Conservation (phyloP, 257 asterid genomes). For the Phtheirospermum japonicum region DNA sequence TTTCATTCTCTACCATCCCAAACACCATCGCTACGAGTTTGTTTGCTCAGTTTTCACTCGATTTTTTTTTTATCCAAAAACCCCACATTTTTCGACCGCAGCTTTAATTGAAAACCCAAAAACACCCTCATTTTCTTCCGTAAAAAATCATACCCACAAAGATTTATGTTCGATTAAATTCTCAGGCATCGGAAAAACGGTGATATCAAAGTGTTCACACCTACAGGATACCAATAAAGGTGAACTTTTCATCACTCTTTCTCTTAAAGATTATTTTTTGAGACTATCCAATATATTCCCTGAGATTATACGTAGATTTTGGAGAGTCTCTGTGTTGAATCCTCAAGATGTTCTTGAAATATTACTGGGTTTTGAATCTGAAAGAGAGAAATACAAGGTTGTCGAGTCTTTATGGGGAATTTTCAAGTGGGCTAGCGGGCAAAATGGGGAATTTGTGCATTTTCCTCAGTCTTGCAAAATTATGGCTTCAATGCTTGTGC, state of each 20-base stretch:
- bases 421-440: conserved; percentile 56
- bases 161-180: conserved; percentile 35
- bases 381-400: conserved; percentile 35
- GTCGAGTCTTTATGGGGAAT: conserved; percentile 73
- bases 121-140: conserved; percentile 16
- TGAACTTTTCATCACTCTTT: conserved; percentile 32
- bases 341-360: conserved; percentile 72
- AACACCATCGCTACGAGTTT: conserved; percentile 16
- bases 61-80: not conserved
- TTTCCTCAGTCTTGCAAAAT: conserved; percentile 56
- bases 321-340: conserved; percentile 58
- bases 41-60: conserved; percentile 29
- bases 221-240: conserved; percentile 33
- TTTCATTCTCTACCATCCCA: conserved; percentile 16
- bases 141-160: conserved; percentile 25
- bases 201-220: conserved; percentile 35
- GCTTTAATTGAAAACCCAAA: conserved; percentile 20
- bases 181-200: conserved; percentile 42
- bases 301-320: conserved; percentile 55
- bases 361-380: conserved; percentile 54
- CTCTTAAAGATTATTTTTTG: conserved; percentile 50
- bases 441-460: conserved; percentile 51
- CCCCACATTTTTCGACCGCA: conserved; percentile 20
- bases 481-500: conserved; percentile 78
- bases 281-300: conserved; percentile 60